Conservation (phyloP, 2,329 filamentous ascomycete species). For the Elsinoe necatrix region DNA sequence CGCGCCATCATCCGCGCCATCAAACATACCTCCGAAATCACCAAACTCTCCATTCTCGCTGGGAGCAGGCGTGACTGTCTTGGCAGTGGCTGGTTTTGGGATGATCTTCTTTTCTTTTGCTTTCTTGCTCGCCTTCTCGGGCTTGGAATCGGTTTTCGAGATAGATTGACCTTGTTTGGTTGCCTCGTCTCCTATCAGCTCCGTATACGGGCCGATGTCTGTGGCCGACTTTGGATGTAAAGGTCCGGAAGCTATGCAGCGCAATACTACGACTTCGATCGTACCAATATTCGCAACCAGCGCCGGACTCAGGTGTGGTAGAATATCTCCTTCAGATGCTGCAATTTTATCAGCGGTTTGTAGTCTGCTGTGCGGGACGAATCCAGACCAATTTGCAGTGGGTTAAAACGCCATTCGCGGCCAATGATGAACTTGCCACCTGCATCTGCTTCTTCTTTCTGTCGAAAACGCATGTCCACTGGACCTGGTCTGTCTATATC, state of each 20-base stretch:
- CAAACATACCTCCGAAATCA: slow-evolving; percentile 27
- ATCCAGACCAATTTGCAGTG: slow-evolving; percentile 39
- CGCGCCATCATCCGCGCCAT: slow-evolving; percentile 30
- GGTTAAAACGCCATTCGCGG: slow-evolving; percentile 46
- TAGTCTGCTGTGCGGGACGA: neutral
- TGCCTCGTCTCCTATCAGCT: neutral
- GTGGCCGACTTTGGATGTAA: slow-evolving; percentile 13
- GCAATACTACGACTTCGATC: slow-evolving; percentile 42
- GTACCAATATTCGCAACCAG: slow-evolving; percentile 36
- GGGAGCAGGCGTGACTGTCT: slow-evolving; percentile 5
- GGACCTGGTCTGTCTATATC: slow-evolving; percentile 28
- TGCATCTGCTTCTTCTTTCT: slow-evolving; percentile 44
- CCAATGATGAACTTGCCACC: slow-evolving; percentile 41
- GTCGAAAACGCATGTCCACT: slow-evolving; percentile 43
- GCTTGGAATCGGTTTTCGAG: neutral
- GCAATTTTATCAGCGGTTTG: slow-evolving; percentile 16
- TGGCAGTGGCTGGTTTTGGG: neutral
- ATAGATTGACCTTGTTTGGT: neutral
- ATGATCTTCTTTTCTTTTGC: neutral
- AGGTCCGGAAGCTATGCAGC: slow-evolving; percentile 30
- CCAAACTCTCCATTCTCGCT: slow-evolving; percentile 17
- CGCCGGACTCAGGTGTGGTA: slow-evolving; percentile 27
- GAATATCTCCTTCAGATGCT: slow-evolving; percentile 34
- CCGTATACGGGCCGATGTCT: slow-evolving; percentile 3
- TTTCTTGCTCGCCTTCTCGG: neutral